phyloP scores from a whole-genome alignment of 2,329 filamentous ascomycete genomes.

The Aspergillus carbonarius region DNA sequence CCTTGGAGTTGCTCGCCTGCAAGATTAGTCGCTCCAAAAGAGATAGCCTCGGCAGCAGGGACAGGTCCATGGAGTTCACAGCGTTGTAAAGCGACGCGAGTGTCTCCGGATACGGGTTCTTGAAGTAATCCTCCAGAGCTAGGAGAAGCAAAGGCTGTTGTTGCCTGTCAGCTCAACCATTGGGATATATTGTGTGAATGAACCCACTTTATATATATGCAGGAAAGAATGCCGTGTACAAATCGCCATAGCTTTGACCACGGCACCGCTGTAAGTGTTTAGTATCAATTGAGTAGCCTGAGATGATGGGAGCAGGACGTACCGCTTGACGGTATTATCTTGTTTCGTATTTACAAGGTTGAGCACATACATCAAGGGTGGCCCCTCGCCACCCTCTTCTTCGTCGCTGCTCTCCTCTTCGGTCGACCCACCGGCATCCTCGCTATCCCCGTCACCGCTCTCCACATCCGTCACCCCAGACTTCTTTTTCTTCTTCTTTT shows the following conservation, averaged over 20 bases:
- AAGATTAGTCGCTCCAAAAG: conserved; percentile 81
- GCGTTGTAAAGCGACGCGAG: conserved; percentile 85
- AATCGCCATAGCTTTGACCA: conserved; percentile 98
- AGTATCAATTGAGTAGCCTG: not conserved
- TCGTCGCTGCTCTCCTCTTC: conserved; percentile 55
- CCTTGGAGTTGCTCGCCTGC: conserved; percentile 88
- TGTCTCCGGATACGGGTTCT: conserved; percentile 82
- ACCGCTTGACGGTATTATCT: conserved; percentile 81
- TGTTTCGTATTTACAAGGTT: conserved; percentile 98
- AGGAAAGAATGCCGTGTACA: conserved; percentile 96
- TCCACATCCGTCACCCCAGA: conserved; percentile 46
- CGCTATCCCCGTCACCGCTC: conserved; percentile 46
- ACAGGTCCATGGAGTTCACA: conserved; percentile 95
- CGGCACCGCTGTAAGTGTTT: conserved; percentile 65
- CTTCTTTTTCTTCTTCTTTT: conserved; percentile 48
- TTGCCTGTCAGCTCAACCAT: conserved; percentile 16
- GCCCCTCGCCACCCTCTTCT: conserved; percentile 72
- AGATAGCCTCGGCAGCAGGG: conserved; percentile 82
- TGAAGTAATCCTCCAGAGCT: conserved; percentile 95
- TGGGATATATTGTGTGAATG: not conserved
- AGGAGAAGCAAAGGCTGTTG: conserved; percentile 77
- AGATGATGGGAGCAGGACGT: conserved; percentile 19
- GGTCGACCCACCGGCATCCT: conserved; percentile 49
- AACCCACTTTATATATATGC: conserved; percentile 89
- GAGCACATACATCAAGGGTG: conserved; percentile 92